Percentiles rank a stretch among this genome's conserved stretches.
phyloP scores from a whole-genome alignment of 192 early-diverging fungal genomes.

The Dissophora globulifera region DNA sequence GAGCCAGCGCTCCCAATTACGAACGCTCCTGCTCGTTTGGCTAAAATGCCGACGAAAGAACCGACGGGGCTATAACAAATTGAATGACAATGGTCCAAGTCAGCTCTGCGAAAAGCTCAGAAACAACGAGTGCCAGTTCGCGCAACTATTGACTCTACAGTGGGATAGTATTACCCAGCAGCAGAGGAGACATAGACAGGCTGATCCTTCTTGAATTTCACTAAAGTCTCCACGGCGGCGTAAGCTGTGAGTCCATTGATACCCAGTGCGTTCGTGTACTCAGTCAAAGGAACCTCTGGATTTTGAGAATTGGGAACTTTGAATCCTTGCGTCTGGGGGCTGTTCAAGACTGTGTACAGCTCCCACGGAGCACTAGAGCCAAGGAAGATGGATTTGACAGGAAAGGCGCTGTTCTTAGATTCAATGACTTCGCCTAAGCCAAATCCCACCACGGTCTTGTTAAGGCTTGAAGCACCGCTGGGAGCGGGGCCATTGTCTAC shows the following conservation, averaged over 20 bases:
- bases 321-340: conserved; percentile 24
- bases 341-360: conserved; percentile 60
- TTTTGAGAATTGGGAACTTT: conserved; percentile 53
- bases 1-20: conserved; percentile 86
- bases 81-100: not conserved
- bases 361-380: conserved; percentile 64
- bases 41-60: conserved; percentile 71
- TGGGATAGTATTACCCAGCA: conserved; percentile 62
- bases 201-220: conserved; percentile 80
- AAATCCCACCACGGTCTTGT: conserved; percentile 68
- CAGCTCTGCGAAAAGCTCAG: too few species aligned
- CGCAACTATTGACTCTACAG: too few species aligned
- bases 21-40: conserved; percentile 74
- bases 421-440: conserved; percentile 74
- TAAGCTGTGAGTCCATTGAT: conserved; percentile 67
- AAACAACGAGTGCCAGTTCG: too few species aligned
- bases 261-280: conserved; percentile 75
- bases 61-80: conserved; percentile 5
- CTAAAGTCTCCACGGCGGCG: conserved; percentile 64
- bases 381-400: conserved; percentile 67
- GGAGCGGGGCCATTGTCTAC: not conserved
- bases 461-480: conserved; percentile 26
- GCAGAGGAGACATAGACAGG: conserved; percentile 86
- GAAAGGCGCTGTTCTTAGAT: conserved; percentile 64
- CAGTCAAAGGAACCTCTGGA: conserved; percentile 59